Conservation (phyloP, 495 filamentous ascomycete species). For the Xylaria grammica region DNA sequence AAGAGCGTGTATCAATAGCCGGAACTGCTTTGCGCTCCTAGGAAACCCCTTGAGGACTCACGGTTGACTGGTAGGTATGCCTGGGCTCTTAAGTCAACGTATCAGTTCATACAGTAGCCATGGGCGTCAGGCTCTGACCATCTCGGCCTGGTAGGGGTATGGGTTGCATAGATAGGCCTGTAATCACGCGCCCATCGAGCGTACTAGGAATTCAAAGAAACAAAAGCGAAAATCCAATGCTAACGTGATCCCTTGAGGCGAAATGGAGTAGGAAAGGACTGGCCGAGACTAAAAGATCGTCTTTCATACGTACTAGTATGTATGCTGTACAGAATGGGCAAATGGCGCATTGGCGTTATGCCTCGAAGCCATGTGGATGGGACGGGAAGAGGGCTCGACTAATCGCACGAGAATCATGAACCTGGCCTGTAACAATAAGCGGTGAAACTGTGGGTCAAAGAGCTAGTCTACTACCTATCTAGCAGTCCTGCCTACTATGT, state of each 20-base stretch:
- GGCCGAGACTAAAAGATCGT: conserved; percentile 14
- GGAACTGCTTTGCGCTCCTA: conserved; percentile 27
- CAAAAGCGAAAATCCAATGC: conserved; percentile 1
- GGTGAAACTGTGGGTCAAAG: conserved; percentile 21
- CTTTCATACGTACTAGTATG: background rate
- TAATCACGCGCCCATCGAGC: conserved; percentile 16
- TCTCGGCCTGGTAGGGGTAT: conserved; percentile 3
- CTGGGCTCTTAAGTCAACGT: background rate
- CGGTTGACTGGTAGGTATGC: background rate
- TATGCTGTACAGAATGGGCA: conserved; percentile 5
- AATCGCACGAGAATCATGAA: conserved; percentile 12
- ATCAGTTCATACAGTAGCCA: conserved; percentile 4
- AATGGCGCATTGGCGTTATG: conserved; percentile 18
- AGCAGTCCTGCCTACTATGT: no score
- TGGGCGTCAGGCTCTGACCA: background rate
- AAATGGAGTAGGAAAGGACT: conserved; percentile 7
- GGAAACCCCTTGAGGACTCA: conserved; percentile 9
- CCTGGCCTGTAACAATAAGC: conserved; percentile 11
- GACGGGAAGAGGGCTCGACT: conserved; percentile 10
- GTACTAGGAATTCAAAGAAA: background rate
- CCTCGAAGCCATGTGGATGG: conserved; percentile 22
- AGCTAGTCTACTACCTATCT: no score
- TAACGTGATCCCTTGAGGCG: conserved; percentile 12
- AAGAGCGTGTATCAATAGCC: conserved; percentile 25
- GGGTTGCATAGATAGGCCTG: conserved; percentile 21